A percentile compares a stretch with the other conserved stretches of the same genome.
Conservation (phyloP, 495 filamentous ascomycete species). For the Astrothelium subdiscretum region DNA sequence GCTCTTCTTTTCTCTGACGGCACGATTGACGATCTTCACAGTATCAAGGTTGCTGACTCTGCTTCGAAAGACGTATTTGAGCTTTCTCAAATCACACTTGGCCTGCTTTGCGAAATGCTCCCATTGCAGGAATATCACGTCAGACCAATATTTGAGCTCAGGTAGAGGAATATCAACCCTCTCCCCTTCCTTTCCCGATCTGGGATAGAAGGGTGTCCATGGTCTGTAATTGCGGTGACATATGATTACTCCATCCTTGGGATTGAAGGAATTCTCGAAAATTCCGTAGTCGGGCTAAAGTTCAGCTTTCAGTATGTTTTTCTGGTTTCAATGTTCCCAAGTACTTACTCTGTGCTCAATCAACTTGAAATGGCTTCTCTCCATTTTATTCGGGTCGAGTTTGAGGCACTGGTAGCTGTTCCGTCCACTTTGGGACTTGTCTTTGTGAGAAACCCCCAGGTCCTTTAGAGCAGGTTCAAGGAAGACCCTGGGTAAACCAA, state of each 20-base stretch:
- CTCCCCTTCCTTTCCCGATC: neutral
- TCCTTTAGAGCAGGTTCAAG: neutral
- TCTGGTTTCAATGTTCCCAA: neutral
- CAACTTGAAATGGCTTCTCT: neutral
- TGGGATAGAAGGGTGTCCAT: neutral
- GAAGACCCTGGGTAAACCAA: neutral
- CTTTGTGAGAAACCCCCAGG: neutral
- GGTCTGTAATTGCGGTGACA: slow-evolving; percentile 1
- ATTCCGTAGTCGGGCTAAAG: neutral
- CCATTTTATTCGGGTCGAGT: neutral
- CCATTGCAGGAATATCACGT: neutral
- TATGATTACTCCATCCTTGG: neutral
- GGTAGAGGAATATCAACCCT: neutral
- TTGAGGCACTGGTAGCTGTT: neutral
- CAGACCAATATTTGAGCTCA: neutral
- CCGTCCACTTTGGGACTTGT: neutral
- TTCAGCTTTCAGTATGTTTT: neutral
- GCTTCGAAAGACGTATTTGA: neutral
- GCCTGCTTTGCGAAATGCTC: neutral
- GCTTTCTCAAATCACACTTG: neutral
- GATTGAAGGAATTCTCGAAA: neutral
- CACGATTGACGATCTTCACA: neutral
- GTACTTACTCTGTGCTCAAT: neutral
- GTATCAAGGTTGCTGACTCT: neutral
- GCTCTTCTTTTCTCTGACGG: neutral